phyloP scores from a whole-genome alignment of 2,329 filamentous ascomycete species.

The Aaosphaeria arxii region DNA sequence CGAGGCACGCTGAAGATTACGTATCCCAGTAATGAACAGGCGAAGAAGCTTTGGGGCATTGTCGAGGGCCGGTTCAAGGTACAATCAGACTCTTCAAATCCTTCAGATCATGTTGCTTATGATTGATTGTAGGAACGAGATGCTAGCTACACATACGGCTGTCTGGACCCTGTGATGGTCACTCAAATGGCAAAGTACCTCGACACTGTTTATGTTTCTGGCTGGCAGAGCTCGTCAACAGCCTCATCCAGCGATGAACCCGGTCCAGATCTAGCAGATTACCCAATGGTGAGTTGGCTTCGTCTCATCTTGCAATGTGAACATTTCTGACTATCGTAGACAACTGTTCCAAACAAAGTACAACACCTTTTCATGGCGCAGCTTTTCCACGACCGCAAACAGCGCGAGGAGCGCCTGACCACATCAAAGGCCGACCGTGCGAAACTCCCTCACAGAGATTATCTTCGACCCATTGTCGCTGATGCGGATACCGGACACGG shows the following conservation, averaged over 20 bases:
- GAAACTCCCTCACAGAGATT: constrained; percentile 80
- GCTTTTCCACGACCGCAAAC: constrained; percentile 98
- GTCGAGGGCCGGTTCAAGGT: constrained; percentile 85
- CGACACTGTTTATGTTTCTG: constrained; percentile 97
- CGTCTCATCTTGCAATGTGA: background rate
- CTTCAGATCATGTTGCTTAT: constrained; percentile 3
- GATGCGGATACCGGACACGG: constrained; percentile 98
- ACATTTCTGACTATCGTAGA: constrained; percentile 51
- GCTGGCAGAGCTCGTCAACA: constrained; percentile 97
- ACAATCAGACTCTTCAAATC: constrained; percentile 17
- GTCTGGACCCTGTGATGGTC: constrained; percentile 95
- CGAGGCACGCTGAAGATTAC: constrained; percentile 85
- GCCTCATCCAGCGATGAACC: constrained; percentile 94
- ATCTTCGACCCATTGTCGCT: constrained; percentile 91
- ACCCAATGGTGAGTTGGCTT: constrained; percentile 57
- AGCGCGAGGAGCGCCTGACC: constrained; percentile 88
- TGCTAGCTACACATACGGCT: constrained; percentile 93
- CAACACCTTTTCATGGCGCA: constrained; percentile 97
- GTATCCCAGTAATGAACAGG: constrained; percentile 83
- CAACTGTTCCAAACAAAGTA: constrained; percentile 97
- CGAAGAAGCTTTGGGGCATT: constrained; percentile 93
- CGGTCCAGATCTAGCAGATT: constrained; percentile 95
- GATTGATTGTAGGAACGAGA: constrained; percentile 63
- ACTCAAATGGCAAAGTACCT: constrained; percentile 99
- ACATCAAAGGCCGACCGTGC: constrained; percentile 69